Percentiles rank a stretch among this genome's conserved stretches.
phyloP scores from a whole-genome alignment of 1,139 yeast species.

The Wickerhamiella pararugosa region DNA sequence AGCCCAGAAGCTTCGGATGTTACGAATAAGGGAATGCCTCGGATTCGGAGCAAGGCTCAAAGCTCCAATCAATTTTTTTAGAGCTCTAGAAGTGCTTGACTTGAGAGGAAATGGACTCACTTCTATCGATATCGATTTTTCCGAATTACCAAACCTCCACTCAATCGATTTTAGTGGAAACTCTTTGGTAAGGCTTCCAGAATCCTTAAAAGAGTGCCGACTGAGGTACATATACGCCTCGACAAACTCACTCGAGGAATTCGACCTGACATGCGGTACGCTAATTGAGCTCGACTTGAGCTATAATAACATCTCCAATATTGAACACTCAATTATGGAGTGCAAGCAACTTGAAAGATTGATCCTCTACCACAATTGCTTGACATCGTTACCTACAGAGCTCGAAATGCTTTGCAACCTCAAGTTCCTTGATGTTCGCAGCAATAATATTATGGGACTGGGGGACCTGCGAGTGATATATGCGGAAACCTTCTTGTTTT shows the following conservation, averaged over 20 bases:
- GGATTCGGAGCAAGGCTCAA: constrained; percentile 27
- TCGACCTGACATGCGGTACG: constrained; percentile 52
- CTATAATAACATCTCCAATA: constrained; percentile 59
- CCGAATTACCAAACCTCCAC: constrained; percentile 19
- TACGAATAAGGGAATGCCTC: constrained; percentile 30
- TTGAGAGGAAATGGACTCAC: constrained; percentile 29
- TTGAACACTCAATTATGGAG: constrained; percentile 32
- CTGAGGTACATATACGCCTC: constrained; percentile 57
- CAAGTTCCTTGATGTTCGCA: constrained; percentile 61
- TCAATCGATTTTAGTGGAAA: constrained; percentile 44
- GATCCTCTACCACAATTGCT: constrained; percentile 37
- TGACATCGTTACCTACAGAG: constrained; percentile 43
- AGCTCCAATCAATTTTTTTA: constrained; percentile 47
- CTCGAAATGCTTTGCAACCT: constrained; percentile 49
- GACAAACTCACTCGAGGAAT: constrained; percentile 55
- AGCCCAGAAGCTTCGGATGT: constrained; percentile 64
- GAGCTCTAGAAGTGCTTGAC: constrained; percentile 52
- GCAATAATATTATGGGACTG: constrained; percentile 30
- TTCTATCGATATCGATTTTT: constrained; percentile 21
- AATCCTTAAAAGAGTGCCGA: constrained; percentile 39
- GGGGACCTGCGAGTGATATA: neutral
- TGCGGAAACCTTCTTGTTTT: constrained; percentile 1
- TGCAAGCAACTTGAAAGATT: constrained; percentile 49
- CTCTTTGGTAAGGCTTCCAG: constrained; percentile 52
- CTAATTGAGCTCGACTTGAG: constrained; percentile 65